These are phyloP conservation scores for Vaccinium corymbosum DNA, from an alignment of 148 eudicot species.

Conservation along the genomic window DNA sequence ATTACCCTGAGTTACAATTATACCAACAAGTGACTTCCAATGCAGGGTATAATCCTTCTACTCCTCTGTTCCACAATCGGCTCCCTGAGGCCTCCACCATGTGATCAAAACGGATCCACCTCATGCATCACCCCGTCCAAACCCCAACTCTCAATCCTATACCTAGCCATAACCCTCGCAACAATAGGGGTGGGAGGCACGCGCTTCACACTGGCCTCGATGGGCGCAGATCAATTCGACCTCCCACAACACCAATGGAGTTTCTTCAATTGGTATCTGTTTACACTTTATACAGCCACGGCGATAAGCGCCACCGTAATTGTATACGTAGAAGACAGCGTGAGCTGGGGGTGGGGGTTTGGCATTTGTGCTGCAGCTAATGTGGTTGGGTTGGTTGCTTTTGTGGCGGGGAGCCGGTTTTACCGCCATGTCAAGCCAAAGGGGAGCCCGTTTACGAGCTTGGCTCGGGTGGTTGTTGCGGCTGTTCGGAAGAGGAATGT, in stretches of 20 bases:
- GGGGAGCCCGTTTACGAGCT: slow-evolving; percentile 37
- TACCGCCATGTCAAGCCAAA: slow-evolving; percentile 31
- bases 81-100: slow-evolving; percentile 29
- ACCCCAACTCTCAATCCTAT: slow-evolving; percentile 27
- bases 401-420: slow-evolving; percentile 28
- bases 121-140: slow-evolving; percentile 24
- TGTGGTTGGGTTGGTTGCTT: slow-evolving; percentile 25
- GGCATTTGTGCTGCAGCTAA: slow-evolving; percentile 28
- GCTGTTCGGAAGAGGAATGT: slow-evolving; percentile 33
- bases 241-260: slow-evolving; percentile 24
- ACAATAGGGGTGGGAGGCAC: slow-evolving; percentile 40
- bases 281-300: slow-evolving; percentile 18
- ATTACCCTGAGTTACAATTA: too few relatives aligned
- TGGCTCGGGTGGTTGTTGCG: slow-evolving; percentile 40
- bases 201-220: slow-evolving; percentile 34
- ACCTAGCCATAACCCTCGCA: slow-evolving; percentile 24
- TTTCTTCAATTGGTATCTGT: slow-evolving; percentile 44
- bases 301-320: slow-evolving; percentile 30
- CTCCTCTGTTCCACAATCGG: slow-evolving; percentile 23
- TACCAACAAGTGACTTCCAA: too few relatives aligned
- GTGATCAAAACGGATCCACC: slow-evolving; percentile 15
- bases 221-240: slow-evolving; percentile 45
- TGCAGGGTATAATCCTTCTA: slow-evolving; percentile 14
- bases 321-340: slow-evolving; percentile 23
- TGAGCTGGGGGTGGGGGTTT: slow-evolving; percentile 33